These are phyloP conservation scores for Aspergillus campestris DNA, from an alignment of 495 filamentous ascomycete species.

Conservation along the genomic window DNA sequence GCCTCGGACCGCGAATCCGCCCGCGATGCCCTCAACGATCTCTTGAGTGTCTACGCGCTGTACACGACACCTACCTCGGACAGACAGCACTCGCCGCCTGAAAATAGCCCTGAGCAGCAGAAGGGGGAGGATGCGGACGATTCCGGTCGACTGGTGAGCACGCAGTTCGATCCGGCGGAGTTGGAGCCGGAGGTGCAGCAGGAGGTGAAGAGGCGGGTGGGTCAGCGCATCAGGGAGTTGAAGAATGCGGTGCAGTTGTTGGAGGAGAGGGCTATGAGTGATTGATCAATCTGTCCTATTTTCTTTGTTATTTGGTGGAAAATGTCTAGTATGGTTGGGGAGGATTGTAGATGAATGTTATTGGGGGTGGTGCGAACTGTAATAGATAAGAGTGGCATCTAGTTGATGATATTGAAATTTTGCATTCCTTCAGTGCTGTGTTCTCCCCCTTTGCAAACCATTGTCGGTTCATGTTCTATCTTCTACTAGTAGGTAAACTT, in stretches of 20 bases:
- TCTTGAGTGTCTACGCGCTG: conserved; percentile 26
- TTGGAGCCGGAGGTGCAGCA: conserved; percentile 19
- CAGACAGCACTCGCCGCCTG: conserved; percentile 1
- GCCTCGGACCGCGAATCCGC: conserved; percentile 39
- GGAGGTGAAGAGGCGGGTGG: conserved; percentile 34
- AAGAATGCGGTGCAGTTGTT: conserved; percentile 32
- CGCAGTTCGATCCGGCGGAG: conserved; percentile 26
- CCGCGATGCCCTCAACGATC: conserved; percentile 34
- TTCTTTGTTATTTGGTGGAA: background rate
- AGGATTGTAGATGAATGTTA: background rate
- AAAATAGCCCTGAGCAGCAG: background rate
- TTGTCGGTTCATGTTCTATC: no score
- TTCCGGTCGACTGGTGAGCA: conserved; percentile 15
- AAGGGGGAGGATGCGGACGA: conserved; percentile 1
- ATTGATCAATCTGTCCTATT: conserved; percentile 10
- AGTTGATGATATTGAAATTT: no score
- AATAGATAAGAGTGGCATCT: no score
- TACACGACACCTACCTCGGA: conserved; percentile 20
- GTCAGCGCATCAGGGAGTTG: conserved; percentile 36
- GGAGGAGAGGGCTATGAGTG: conserved; percentile 31
- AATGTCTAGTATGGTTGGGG: background rate
- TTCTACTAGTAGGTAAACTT: no score
- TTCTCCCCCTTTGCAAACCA: no score
- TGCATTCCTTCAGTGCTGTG: no score
- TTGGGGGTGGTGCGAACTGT: no score